These are phyloP conservation scores for Gaeumannomyces sp. DNA, from an alignment of 2,329 filamentous ascomycete species.

Conservation along the genomic window DNA sequence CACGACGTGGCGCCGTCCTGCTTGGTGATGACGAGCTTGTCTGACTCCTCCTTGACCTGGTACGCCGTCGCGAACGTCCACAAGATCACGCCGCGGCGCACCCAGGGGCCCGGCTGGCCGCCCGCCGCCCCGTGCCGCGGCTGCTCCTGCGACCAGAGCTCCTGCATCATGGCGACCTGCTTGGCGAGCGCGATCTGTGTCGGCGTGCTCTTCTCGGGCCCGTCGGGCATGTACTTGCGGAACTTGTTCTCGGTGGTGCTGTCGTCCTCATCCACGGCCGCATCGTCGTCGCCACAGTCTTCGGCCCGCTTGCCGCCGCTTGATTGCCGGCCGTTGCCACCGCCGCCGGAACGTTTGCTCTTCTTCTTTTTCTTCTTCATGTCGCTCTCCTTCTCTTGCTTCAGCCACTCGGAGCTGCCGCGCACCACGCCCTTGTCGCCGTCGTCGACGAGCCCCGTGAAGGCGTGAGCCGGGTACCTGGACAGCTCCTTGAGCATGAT, in stretches of 20 bases:
- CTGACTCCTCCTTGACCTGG: constrained; percentile 20
- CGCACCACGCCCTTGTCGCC: constrained; percentile 5
- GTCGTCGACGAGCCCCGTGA: constrained; percentile 6
- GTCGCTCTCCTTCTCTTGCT: constrained; percentile 9
- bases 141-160: constrained; percentile 52
- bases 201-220: constrained; percentile 15
- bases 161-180: constrained; percentile 61
- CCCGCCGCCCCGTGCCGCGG: constrained; percentile 23
- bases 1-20: constrained; percentile 48
- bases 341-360: constrained; percentile 14
- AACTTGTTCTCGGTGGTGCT: not conserved
- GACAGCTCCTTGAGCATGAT: constrained; percentile 52
- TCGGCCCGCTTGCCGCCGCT: constrained; percentile 8
- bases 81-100: constrained; percentile 52
- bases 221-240: not conserved
- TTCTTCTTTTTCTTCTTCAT: constrained; percentile 3
- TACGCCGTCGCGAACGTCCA: constrained; percentile 56
- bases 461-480: constrained; percentile 38
- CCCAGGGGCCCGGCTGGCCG: constrained; percentile 35
- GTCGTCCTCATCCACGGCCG: constrained; percentile 18
- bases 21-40: constrained; percentile 37
- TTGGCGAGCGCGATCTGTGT: constrained; percentile 52
- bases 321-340: constrained; percentile 9
- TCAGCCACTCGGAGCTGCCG: constrained; percentile 1
- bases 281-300: constrained; percentile 14